Conservation (phyloP, 805 yeast species). For the Candida tibetensis region DNA sequence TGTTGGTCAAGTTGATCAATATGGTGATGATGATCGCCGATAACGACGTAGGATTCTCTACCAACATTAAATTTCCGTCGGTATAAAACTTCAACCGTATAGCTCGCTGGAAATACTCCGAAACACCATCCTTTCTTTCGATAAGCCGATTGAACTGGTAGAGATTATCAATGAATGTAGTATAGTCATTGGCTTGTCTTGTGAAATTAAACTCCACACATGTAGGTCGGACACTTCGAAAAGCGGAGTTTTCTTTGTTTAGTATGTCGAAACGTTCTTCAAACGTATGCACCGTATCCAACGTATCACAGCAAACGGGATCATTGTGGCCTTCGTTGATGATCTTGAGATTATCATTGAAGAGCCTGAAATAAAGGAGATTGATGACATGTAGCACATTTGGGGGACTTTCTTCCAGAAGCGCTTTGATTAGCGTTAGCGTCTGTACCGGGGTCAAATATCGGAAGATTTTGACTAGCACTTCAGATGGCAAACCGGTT, state of each 20-base stretch:
- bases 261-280: slow-evolving; percentile 7
- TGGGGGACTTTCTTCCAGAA: slow-evolving; percentile 3
- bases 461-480: slow-evolving; percentile 14
- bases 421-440: slow-evolving; percentile 4
- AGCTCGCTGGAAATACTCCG: slow-evolving; percentile 14
- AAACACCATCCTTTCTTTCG: slow-evolving; percentile 9
- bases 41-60: slow-evolving; percentile 32
- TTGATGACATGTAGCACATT: neutral
- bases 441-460: slow-evolving; percentile 8
- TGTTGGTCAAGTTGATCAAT: slow-evolving; percentile 19
- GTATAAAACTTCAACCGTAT: slow-evolving; percentile 22
- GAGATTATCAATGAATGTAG: slow-evolving; percentile 19
- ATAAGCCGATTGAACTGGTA: slow-evolving; percentile 17
- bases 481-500: slow-evolving; percentile 18
- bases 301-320: slow-evolving; percentile 8
- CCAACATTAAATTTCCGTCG: slow-evolving; percentile 25
- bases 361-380: slow-evolving; percentile 20
- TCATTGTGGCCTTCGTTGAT: slow-evolving; percentile 6
- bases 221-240: slow-evolving; percentile 19
- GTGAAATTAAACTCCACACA: slow-evolving; percentile 20
- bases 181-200: slow-evolving; percentile 21
- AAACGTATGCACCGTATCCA: slow-evolving; percentile 14
- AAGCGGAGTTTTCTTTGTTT: slow-evolving; percentile 7
- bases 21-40: slow-evolving; percentile 28
- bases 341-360: slow-evolving; percentile 16